phyloP scores from a whole-genome alignment of 805 yeast species.

The Hanseniaspora nectarophila region DNA sequence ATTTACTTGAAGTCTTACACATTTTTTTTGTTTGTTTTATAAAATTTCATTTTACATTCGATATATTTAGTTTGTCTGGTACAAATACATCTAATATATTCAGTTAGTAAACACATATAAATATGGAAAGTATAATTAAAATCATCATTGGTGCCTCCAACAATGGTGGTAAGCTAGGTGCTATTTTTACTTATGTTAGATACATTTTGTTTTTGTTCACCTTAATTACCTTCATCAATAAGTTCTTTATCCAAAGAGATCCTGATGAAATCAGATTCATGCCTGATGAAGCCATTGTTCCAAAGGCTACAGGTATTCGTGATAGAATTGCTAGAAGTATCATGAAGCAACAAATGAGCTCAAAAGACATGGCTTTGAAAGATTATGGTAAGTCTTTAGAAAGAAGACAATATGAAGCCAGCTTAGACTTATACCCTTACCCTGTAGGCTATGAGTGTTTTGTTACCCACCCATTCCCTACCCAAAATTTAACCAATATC shows the following conservation, averaged over 20 bases:
- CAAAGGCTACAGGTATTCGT: constrained; percentile 6
- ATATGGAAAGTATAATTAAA: constrained; percentile 11
- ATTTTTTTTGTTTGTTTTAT: neutral
- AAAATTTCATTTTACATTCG: neutral
- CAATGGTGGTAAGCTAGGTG: constrained; percentile 13
- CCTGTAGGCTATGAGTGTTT: constrained; percentile 9
- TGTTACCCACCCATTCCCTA: constrained; percentile 13
- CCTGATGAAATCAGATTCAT: constrained; percentile 14
- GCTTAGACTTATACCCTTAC: constrained; percentile 14
- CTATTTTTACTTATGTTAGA: constrained; percentile 12
- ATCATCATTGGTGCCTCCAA: constrained; percentile 11
- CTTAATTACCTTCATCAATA: constrained; percentile 8
- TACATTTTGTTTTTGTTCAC: constrained; percentile 6
- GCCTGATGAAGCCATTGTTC: constrained; percentile 14
- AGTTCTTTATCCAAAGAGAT: constrained; percentile 12
- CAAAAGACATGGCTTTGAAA: constrained; percentile 14
- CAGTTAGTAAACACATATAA: neutral
- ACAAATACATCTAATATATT: neutral
- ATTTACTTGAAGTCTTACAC: too few relatives aligned
- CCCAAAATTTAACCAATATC: constrained; percentile 12
- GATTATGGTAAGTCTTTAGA: constrained; percentile 15
- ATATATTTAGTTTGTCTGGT: neutral
- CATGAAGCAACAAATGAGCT: constrained; percentile 15
- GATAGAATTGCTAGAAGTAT: constrained; percentile 10
- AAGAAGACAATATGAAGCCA: constrained; percentile 16